Percentiles rank a stretch among this genome's conserved stretches.
These are phyloP conservation scores for Panicum virgatum DNA, from an alignment of 202 grass and related monocot species.

Conservation along the genomic window DNA sequence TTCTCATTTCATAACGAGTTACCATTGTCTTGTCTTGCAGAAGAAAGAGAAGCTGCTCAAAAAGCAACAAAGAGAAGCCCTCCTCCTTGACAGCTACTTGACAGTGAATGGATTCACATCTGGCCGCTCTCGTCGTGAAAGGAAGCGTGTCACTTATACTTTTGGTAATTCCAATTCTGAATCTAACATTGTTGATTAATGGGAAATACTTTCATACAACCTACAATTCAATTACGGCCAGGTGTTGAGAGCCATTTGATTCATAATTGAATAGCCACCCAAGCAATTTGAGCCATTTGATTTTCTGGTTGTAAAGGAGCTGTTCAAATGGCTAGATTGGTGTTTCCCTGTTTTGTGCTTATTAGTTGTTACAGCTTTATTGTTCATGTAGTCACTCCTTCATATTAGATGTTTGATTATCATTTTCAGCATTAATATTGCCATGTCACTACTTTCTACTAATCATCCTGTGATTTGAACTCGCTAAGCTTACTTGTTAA, in stretches of 20 bases:
- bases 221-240: not conserved
- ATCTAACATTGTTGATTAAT: constrained; percentile 13
- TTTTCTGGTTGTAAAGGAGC: not conserved
- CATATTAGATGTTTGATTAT: constrained; percentile 19
- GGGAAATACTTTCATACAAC: not conserved
- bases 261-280: not conserved
- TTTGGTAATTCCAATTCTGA: constrained; percentile 61
- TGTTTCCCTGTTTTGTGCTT: not conserved
- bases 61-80: constrained; percentile 95
- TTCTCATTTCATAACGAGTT: constrained; percentile 8
- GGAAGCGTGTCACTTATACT: constrained; percentile 94
- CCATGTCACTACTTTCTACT: not conserved
- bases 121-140: constrained; percentile 81
- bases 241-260: not conserved
- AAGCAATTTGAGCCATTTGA: not conserved
- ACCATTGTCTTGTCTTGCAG: constrained; percentile 49
- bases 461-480: constrained; percentile 14
- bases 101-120: constrained; percentile 75
- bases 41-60: constrained; percentile 85
- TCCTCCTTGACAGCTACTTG: constrained; percentile 81
- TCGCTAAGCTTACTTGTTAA: not conserved
- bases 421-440: constrained; percentile 13
- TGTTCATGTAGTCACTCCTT: not conserved
- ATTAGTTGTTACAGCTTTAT: constrained; percentile 13
- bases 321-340: constrained; percentile 4